phyloP scores from a whole-genome alignment of 257 asterid species.

The Solanum chiquidenum region DNA sequence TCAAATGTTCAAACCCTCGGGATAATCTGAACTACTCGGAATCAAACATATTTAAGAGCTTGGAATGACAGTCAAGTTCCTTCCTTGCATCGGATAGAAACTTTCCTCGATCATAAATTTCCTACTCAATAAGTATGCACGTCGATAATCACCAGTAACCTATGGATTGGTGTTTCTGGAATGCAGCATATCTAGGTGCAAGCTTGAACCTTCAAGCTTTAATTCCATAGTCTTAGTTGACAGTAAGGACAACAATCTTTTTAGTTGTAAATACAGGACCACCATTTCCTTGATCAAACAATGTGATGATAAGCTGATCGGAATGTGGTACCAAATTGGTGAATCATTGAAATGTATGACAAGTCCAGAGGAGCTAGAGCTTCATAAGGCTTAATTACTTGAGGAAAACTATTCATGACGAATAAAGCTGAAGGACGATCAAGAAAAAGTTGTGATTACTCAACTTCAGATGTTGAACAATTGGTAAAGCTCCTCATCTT shows the following conservation, averaged over 20 bases:
- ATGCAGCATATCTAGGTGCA: background rate
- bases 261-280: background rate
- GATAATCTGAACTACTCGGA: background rate
- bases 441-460: background rate
- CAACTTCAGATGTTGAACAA: background rate
- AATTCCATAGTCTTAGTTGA: background rate
- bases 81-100: background rate
- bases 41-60: background rate
- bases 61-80: background rate
- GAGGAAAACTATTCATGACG: background rate
- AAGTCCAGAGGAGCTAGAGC: background rate
- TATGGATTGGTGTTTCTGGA: background rate
- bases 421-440: background rate
- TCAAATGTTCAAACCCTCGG: background rate
- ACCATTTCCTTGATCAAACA: background rate
- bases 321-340: background rate
- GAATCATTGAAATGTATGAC: background rate
- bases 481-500: background rate
- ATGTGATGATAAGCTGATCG: background rate
- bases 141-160: background rate
- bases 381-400: background rate
- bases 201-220: background rate
- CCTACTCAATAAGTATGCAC: background rate
- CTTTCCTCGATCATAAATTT: background rate
- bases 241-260: background rate